Evolutionary conservation across 345 rosid genomes (phyloP).

Genomic region (Sapria himalayana): DNA sequence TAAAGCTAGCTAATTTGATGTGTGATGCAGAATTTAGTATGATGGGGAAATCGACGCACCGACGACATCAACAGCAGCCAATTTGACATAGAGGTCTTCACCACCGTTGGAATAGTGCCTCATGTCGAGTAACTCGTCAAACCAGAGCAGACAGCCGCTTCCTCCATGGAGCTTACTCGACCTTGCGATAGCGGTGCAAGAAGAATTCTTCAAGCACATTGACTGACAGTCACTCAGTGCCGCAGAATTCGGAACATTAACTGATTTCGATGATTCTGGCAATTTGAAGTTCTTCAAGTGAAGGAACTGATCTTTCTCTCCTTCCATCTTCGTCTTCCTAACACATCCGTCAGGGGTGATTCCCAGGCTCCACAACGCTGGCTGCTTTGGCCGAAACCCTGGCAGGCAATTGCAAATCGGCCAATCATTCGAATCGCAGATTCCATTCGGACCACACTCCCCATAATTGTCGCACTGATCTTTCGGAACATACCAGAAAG

Average conservation of each 20-base stretch:
- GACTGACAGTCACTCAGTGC: constrained; percentile 9
- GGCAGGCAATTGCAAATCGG: constrained; percentile 41
- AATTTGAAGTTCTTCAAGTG: constrained; percentile 9
- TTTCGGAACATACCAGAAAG: constrained; percentile 22
- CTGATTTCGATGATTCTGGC: constrained; percentile 7
- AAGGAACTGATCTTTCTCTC: constrained; percentile 25
- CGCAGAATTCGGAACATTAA: neutral
- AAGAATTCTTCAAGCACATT: constrained; percentile 14
- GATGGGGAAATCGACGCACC: too few species aligned
- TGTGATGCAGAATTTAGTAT: too few species aligned
- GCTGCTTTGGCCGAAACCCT: constrained; percentile 36
- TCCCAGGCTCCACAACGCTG: constrained; percentile 25
- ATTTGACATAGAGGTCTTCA: constrained; percentile 6
- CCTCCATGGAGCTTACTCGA: constrained; percentile 7
- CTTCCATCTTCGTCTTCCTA: constrained; percentile 10
- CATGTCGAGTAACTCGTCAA: constrained; percentile 13
- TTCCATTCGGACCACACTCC: constrained; percentile 33
- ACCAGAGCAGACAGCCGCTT: constrained; percentile 16
- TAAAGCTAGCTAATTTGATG: too few species aligned
- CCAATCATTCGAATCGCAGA: constrained; percentile 18
- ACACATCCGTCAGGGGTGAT: constrained; percentile 32
- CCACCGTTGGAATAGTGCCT: constrained; percentile 2
- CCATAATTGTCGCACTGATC: constrained; percentile 43
- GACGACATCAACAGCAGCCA: too few species aligned
- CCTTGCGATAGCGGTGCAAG: constrained; percentile 14